Percentiles rank a stretch among this genome's conserved stretches.
Conservation (phyloP, 129 eudicot species). For the Mikania micrantha region DNA sequence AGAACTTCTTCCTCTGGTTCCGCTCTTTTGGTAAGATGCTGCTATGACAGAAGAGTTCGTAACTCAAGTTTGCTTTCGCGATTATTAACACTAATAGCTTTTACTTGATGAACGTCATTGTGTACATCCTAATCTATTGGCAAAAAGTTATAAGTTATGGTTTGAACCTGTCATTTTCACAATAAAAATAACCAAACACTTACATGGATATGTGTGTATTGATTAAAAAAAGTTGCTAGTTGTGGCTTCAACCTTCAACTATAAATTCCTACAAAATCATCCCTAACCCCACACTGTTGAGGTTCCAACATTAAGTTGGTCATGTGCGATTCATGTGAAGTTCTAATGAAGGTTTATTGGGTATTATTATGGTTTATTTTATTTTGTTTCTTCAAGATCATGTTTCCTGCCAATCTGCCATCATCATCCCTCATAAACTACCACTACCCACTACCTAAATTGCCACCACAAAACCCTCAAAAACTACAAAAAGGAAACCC, state of each 20-base stretch:
- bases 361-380: neutral
- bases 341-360: neutral
- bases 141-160: too few relatives aligned
- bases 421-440: neutral
- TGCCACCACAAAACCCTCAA: neutral
- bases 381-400: neutral
- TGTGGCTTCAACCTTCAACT: too few relatives aligned
- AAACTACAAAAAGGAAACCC: neutral
- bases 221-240: too few relatives aligned
- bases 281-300: constrained; percentile 1
- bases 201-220: too few relatives aligned
- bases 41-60: too few relatives aligned
- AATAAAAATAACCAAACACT: too few relatives aligned
- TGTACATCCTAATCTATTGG: neutral
- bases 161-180: neutral
- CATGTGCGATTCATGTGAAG: neutral
- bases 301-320: neutral
- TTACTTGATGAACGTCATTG: neutral
- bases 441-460: neutral
- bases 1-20: constrained; percentile 95
- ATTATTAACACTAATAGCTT: neutral
- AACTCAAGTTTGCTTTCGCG: neutral
- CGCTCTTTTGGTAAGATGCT: constrained; percentile 96
- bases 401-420: neutral
- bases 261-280: neutral